phyloP scores from a whole-genome alignment of 1,284 basidiomycete species.

The Wolfiporia cocos region DNA sequence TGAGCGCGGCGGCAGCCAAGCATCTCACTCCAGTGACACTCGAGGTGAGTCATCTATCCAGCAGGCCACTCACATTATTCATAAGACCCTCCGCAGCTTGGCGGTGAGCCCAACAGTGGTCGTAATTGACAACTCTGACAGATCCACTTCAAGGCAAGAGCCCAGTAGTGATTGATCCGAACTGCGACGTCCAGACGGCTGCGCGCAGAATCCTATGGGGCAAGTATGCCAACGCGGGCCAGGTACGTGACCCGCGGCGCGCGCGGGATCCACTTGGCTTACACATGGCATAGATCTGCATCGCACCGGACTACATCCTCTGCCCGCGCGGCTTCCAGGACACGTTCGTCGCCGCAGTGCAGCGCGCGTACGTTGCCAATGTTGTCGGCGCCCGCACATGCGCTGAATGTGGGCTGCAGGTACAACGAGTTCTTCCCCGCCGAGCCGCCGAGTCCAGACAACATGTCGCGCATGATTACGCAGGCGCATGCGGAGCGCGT shows the following conservation, averaged over 20 bases:
- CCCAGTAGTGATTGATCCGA: slow-evolving; percentile 75
- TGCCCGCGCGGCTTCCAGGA: slow-evolving; percentile 61
- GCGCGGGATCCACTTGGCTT: neutral
- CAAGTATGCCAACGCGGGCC: slow-evolving; percentile 72
- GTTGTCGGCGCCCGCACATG: neutral
- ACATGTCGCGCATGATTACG: slow-evolving; percentile 45
- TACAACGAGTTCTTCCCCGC: slow-evolving; percentile 48
- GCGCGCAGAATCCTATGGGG: slow-evolving; percentile 75
- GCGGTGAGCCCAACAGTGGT: slow-evolving; percentile 12
- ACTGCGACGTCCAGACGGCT: slow-evolving; percentile 50
- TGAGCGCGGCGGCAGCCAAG: slow-evolving; percentile 82
- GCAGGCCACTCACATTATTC: no score
- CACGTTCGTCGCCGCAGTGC: slow-evolving; percentile 53
- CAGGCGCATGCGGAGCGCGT: slow-evolving; percentile 55
- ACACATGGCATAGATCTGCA: slow-evolving; percentile 29
- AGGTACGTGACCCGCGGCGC: slow-evolving; percentile 33
- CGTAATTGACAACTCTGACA: slow-evolving; percentile 27
- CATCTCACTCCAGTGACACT: slow-evolving; percentile 80
- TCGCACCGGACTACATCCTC: slow-evolving; percentile 80
- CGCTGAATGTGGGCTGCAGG: slow-evolving; percentile 22
- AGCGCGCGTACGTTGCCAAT: slow-evolving; percentile 44
- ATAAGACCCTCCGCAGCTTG: no score
- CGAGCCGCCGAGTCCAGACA: slow-evolving; percentile 38
- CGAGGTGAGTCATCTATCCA: slow-evolving; percentile 40
- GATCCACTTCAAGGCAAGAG: slow-evolving; percentile 58